A percentile compares a stretch with the other conserved stretches of the same genome.
Conservation (phyloP, 495 filamentous ascomycete species). For the Xylaria telfairii region DNA sequence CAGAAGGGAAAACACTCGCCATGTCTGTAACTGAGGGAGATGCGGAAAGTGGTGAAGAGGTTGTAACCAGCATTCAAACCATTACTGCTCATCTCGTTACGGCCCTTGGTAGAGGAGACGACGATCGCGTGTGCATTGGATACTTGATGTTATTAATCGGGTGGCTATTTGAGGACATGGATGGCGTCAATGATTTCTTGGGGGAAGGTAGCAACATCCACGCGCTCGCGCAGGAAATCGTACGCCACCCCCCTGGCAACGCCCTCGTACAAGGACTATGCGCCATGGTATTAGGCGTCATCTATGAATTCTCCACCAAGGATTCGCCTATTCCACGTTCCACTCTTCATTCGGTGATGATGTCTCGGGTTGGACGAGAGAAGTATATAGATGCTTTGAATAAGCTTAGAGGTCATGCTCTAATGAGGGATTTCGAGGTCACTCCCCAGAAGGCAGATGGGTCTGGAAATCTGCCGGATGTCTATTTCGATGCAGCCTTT, state of each 20-base stretch:
- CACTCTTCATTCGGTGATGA: constrained; percentile 81
- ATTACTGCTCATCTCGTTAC: constrained; percentile 82
- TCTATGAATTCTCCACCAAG: constrained; percentile 98
- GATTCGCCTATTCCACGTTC: constrained; percentile 89
- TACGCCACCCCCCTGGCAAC: constrained; percentile 66
- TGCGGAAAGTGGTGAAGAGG: constrained; percentile 89
- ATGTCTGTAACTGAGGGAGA: constrained; percentile 89
- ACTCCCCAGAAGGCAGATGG: constrained; percentile 69
- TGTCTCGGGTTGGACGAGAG: constrained; percentile 80
- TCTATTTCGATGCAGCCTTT: constrained; percentile 85
- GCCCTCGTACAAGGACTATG: constrained; percentile 79
- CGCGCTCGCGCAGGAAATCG: constrained; percentile 70
- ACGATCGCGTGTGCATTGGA: constrained; percentile 81
- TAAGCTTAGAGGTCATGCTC: constrained; percentile 76
- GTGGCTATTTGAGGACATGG: constrained; percentile 91
- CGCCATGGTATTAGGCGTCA: constrained; percentile 80
- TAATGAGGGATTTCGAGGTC: constrained; percentile 91
- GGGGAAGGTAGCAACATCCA: constrained; percentile 94
- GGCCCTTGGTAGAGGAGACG: constrained; percentile 73
- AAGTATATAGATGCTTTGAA: constrained; percentile 87
- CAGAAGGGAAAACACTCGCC: constrained; percentile 77
- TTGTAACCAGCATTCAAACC: constrained; percentile 90
- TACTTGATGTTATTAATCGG: constrained; percentile 93
- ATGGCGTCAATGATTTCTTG: constrained; percentile 91
- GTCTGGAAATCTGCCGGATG: constrained; percentile 70